Evolutionary conservation across 345 rosid genomes (phyloP), one percentile per base, ranked within the genome.

Genomic region (Hypericum perforatum): DNA sequence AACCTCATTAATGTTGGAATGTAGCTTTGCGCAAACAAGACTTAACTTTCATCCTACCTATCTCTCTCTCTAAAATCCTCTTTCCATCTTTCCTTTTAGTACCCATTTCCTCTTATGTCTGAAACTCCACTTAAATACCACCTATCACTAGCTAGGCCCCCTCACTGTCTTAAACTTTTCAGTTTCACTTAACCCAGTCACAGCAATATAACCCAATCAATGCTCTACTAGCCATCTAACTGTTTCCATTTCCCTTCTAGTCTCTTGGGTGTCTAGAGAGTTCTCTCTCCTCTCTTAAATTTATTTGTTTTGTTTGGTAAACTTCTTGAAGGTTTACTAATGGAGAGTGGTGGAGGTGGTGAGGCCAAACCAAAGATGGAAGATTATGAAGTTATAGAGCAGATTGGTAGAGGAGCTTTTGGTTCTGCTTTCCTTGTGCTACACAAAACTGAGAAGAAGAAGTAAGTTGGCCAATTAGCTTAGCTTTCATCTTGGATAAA

Each of bases 401-500:
- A 88, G 76, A 87, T 83, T 71, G 85, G 82, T 50, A 80, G 90
- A 66, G 89, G 91, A 58, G 79, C 95, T 42, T 88, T 73, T 63
- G 79, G 86, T 51, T 72, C 98, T 51, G 90, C 95, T 69, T 88
- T 85, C 72, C 84, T 92, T 32, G 78, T 92, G 63, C 91, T 83
- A 11, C 95, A 88, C 68, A 70, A 77, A 60, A 60, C 57, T 44
- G 85, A 92, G 64, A 78, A 76, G 50, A 85, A 66, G 61, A 85
- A 74, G 98, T 83, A 70, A 76, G 72, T 22, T 7, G 54, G 8
- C 5, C 50, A 49, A n/a, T 10, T 13, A 58, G 29, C 9, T 40
- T 58, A 64, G 66, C 6, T 6, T 16, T 49, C 45, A 7, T 39
- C 2, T 1, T 14, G 40, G 11, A 15, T 32, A 50, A 47, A 16